Conservation (phyloP, 768 basidiomycete species). For the Fibroporia radiculosa region DNA sequence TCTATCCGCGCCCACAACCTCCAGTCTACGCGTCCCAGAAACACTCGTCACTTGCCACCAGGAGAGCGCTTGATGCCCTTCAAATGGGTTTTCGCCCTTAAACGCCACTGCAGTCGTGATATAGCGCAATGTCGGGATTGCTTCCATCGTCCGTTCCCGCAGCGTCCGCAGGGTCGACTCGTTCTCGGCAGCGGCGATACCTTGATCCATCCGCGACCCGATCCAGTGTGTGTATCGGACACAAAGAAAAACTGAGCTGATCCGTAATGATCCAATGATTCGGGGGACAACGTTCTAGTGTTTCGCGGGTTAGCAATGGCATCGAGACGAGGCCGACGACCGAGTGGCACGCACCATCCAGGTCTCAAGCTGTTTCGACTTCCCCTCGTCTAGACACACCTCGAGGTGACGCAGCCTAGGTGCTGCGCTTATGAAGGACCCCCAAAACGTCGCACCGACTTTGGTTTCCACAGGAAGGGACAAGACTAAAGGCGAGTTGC, state of each 20-base stretch:
- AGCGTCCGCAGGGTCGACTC: neutral
- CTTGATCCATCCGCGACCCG: neutral
- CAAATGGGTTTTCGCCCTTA: constrained; percentile 1
- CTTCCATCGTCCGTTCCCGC: neutral
- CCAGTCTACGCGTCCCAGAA: neutral
- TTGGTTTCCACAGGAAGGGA: constrained; percentile 8
- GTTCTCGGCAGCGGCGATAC: neutral
- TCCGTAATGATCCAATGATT: neutral
- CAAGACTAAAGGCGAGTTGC: constrained; percentile 9
- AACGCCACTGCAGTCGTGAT: neutral
- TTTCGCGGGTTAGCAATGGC: neutral
- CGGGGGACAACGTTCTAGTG: neutral
- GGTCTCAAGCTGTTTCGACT: constrained; percentile 4
- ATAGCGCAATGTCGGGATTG: neutral
- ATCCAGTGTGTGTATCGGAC: neutral
- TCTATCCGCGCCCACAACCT: neutral
- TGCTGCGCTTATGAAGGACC: neutral
- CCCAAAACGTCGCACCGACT: constrained; percentile 1
- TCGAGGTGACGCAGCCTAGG: constrained; percentile 9
- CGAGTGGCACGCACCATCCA: constrained; percentile 9
- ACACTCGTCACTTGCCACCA: constrained; percentile 1
- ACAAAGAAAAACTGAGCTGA: neutral
- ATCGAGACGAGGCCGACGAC: neutral
- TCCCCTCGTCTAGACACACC: constrained; percentile 11
- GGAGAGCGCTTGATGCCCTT: neutral